These are phyloP conservation scores for Hymenoscyphus occultus DNA, from an alignment of 2,329 filamentous ascomycete genomes.

Conservation along the genomic window DNA sequence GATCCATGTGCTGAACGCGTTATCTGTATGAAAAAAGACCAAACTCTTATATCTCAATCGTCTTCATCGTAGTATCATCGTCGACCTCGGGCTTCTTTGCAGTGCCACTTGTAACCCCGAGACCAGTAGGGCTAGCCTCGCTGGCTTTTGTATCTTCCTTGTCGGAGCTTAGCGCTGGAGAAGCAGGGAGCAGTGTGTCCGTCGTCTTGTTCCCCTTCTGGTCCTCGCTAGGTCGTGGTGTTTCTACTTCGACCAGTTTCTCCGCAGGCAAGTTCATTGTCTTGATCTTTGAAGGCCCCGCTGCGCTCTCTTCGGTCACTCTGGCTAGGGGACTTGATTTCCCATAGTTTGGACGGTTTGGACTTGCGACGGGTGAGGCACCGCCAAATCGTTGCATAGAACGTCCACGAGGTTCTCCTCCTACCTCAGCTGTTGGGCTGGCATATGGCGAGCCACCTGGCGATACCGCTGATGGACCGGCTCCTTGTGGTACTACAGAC, in stretches of 20 bases:
- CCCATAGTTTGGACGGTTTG: slow-evolving; percentile 62
- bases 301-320: slow-evolving; percentile 64
- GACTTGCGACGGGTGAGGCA: slow-evolving; percentile 61
- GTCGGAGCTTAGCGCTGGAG: slow-evolving; percentile 28
- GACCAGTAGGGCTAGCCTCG: slow-evolving; percentile 19
- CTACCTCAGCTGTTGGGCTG: slow-evolving; percentile 57
- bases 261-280: slow-evolving; percentile 28
- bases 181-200: slow-evolving; percentile 30
- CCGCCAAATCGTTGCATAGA: slow-evolving; percentile 67
- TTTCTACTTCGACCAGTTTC: slow-evolving; percentile 38
- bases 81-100: slow-evolving; percentile 34
- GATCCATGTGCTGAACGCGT: slow-evolving; percentile 19
- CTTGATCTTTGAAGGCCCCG: slow-evolving; percentile 26
- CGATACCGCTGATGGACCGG: slow-evolving; percentile 39
- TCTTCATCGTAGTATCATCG: slow-evolving; percentile 38
- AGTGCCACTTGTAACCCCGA: slow-evolving; percentile 27
- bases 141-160: slow-evolving; percentile 33
- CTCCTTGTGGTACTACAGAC: slow-evolving; percentile 37
- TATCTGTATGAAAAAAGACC: slow-evolving; percentile 18
- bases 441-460: slow-evolving; percentile 60
- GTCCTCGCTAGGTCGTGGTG: slow-evolving; percentile 35
- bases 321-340: slow-evolving; percentile 71
- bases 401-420: slow-evolving; percentile 61
- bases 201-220: slow-evolving; percentile 29
- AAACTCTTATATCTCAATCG: slow-evolving; percentile 36